Base-by-base conservation (phyloP, 176 grass and related monocot species). In the Miscanthus lutarioriparius region DNA sequence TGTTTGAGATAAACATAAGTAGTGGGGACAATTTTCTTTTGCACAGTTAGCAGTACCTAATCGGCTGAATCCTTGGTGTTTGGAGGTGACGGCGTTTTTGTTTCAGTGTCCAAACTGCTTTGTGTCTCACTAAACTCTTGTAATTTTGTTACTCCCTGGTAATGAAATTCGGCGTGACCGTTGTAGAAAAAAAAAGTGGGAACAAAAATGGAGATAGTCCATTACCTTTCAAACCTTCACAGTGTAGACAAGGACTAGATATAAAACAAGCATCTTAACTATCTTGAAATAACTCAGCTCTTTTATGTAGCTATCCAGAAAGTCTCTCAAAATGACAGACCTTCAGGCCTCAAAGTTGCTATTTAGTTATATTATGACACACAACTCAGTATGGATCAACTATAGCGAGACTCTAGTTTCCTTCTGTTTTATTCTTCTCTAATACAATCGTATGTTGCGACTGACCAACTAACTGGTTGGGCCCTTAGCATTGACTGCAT, bases 401-500 rank as follows among this genome's bases (percentile, higher is more conserved):
- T 74, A 79, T 45, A 67, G 45, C 44, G 39, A 64, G 72, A 61
- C 74, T 78, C 40, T 75, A 63, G 64, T 75, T 40, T 85, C 70
- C 70, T 87, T 75, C 48, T 79, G 3, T 83, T 70, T 32, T 82
- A 74, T 90, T 64, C 3, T 62, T 90, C 73, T 48, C 77, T 41
- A 77, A 83, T 79, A 61, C 38, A 80, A 33, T 75, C 9, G 12
- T 70, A 84, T 45, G 76, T 83, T 70, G 62, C 7, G 83, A 86
- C 67, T 70, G 86, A 64, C 78, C 90, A 92, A 86, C 86, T 86
- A 82, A 82, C 68, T 80, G 39, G 77, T 5, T 53, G 75, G 68
- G 47, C 79, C 83, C 79, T 63, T 79, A 53, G 77, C 82, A 91
- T 80, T 91, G 76, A 84, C 80, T 74, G 84, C 78, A 45, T 84